Base-by-base conservation (phyloP, 331 rosid genomes). In the Phaseolus coccineus region DNA sequence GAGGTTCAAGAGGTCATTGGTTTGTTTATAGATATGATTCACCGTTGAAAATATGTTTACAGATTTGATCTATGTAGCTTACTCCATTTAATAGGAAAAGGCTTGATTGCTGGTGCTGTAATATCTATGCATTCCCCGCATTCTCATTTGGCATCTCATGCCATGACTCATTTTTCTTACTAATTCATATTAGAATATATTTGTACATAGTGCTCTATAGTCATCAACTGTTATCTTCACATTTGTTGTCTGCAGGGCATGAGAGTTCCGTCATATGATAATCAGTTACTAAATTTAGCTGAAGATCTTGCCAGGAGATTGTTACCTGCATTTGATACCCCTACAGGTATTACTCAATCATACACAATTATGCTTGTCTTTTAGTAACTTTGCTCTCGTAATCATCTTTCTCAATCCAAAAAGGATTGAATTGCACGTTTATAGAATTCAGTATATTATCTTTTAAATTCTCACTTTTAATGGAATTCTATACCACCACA, bases 301-400 rank as follows among this genome's bases (percentile, higher is more conserved):
- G 99, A 93, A 86, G 99, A 95, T 89, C 88, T 95, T 74, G 97
- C 85, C 69, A 88, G 96, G 87, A 90, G 96, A 85, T 76, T 95
- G 85, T 87, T 95, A 80, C 97, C 98, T 77, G 99, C 97, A 42
- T 95, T 95, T 84, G 98, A 95, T 77, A 93, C 99, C 72, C 99
- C 99, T 55, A 93, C 99, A 74, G 99, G 99, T 95, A 76, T 87
- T 70, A 46, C 66, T 79, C 69, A 9, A 77, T 83, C 40, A 57
- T 71, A 55, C 71, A 55, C 6, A 64, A 37, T 2, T 55, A 33
- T 80, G 77, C 58, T 71, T 63, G 50, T 74, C 58, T 37, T 80
- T 61, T 52, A 42, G 50, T 33, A 73, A 50, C 4, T 59, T 79
- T 44, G 25, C 68, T 66, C 57, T 44, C 66, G 44, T 15, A 35